phyloP scores from a whole-genome alignment of 2,329 filamentous ascomycete species.

The Keithomyces neogunnii region DNA sequence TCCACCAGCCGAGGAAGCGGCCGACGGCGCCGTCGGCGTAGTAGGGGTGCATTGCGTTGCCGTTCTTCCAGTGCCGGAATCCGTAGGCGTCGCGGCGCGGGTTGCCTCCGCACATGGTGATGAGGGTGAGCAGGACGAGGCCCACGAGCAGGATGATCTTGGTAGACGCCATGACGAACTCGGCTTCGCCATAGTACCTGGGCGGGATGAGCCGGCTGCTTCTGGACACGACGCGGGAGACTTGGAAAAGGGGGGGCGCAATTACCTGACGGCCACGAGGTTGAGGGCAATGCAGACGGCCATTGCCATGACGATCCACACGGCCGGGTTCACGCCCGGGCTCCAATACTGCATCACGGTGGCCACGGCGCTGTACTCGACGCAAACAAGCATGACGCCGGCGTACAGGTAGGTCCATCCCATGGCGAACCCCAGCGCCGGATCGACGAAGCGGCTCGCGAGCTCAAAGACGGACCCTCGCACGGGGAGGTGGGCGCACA shows the following conservation, averaged over 20 bases:
- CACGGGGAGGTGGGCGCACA: constrained; percentile 47
- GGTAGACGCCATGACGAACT: constrained; percentile 48
- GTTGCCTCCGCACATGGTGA: constrained; percentile 62
- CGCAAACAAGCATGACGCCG: constrained; percentile 35
- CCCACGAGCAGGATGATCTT: constrained; percentile 42
- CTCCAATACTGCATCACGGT: constrained; percentile 37
- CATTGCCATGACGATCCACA: constrained; percentile 39
- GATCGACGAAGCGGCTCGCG: constrained; percentile 45
- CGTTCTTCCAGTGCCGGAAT: constrained; percentile 47
- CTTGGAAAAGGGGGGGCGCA: no score
- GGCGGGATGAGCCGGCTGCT: neutral
- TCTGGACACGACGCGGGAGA: constrained; percentile 16
- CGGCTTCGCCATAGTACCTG: constrained; percentile 33
- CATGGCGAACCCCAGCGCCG: constrained; percentile 47
- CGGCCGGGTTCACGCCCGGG: constrained; percentile 32
- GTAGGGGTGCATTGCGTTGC: constrained; percentile 24
- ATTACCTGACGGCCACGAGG: constrained; percentile 33
- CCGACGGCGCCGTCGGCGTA: constrained; percentile 27
- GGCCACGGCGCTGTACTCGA: constrained; percentile 35
- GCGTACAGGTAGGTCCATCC: constrained; percentile 44
- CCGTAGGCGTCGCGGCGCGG: constrained; percentile 53
- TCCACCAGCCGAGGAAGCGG: constrained; percentile 39
- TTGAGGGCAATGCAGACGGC: constrained; percentile 38
- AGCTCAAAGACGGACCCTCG: constrained; percentile 47
- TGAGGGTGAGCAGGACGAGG: constrained; percentile 54